Evolutionary conservation across 208 protist genomes (phyloP).

Genomic region (Wallacemonas sp.): DNA sequence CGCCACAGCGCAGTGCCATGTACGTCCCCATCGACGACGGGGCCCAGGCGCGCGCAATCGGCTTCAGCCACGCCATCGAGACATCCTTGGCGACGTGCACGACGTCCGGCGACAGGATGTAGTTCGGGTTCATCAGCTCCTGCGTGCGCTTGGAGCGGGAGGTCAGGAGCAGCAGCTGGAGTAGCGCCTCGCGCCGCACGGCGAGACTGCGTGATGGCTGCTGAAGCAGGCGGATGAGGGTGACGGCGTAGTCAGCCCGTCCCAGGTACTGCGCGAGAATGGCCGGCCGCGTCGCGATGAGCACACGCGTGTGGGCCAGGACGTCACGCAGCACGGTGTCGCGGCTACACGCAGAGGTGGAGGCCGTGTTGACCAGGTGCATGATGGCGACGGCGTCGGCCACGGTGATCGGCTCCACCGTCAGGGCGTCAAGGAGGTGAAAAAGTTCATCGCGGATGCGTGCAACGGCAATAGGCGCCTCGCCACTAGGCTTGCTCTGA

Average conservation of each 20-base stretch:
- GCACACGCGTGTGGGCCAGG: slow-evolving; percentile 38
- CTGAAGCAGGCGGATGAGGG: slow-evolving; percentile 67
- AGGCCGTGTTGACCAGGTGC: slow-evolving; percentile 38
- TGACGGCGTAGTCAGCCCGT: slow-evolving; percentile 48
- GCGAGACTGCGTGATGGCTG: slow-evolving; percentile 8
- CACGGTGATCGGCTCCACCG: slow-evolving; percentile 51
- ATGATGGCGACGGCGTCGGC: slow-evolving; percentile 63
- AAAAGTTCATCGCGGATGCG: slow-evolving; percentile 54
- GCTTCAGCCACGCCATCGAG: slow-evolving; percentile 74
- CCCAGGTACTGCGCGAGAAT: slow-evolving; percentile 64
- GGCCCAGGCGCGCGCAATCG: slow-evolving; percentile 33
- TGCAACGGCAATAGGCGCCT: slow-evolving; percentile 16
- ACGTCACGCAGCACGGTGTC: slow-evolving; percentile 43
- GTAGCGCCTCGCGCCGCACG: slow-evolving; percentile 64
- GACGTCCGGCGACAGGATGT: slow-evolving; percentile 46
- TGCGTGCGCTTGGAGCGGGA: slow-evolving; percentile 70
- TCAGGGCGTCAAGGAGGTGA: slow-evolving; percentile 58
- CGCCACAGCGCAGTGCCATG: slow-evolving; percentile 53
- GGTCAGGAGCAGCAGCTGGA: slow-evolving; percentile 69
- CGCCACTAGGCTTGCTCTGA: background rate
- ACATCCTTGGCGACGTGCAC: slow-evolving; percentile 65
- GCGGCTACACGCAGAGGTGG: slow-evolving; percentile 31
- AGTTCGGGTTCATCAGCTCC: slow-evolving; percentile 74
- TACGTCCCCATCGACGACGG: slow-evolving; percentile 51
- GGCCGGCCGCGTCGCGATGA: slow-evolving; percentile 41